These are phyloP conservation scores for Boletus albobrunnescens DNA, from an alignment of 1,284 basidiomycete species.

Conservation along the genomic window DNA sequence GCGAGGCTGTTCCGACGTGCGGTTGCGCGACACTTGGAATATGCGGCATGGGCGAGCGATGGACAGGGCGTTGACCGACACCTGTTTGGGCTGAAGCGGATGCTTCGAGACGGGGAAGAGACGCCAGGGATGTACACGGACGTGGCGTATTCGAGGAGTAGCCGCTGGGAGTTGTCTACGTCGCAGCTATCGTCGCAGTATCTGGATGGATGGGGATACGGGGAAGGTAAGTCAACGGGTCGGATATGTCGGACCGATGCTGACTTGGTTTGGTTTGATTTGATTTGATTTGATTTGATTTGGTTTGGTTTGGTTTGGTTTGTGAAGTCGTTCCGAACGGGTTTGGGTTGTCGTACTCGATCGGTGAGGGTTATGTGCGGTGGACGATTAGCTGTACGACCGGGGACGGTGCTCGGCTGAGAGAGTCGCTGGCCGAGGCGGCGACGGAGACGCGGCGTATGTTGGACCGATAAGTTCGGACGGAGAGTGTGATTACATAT, in stretches of 20 bases:
- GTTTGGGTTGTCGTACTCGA: constrained; percentile 90
- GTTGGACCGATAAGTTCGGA: constrained; percentile 41
- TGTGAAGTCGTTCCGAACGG: constrained; percentile 90
- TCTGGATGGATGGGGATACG: constrained; percentile 96
- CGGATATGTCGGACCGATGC: not conserved
- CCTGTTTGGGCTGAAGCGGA: constrained; percentile 88
- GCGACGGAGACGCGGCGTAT: constrained; percentile 72
- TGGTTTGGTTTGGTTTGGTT: too few species aligned
- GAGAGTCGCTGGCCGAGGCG: constrained; percentile 73
- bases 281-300: too few species aligned
- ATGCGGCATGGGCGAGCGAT: constrained; percentile 88
- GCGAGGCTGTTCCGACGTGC: constrained; percentile 76
- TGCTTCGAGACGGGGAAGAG: constrained; percentile 72
- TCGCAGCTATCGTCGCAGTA: constrained; percentile 81
- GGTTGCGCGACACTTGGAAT: constrained; percentile 79
- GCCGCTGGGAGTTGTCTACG: constrained; percentile 92
- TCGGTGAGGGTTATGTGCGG: constrained; percentile 82
- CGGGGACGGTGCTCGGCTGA: constrained; percentile 58
- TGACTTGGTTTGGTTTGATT: too few species aligned
- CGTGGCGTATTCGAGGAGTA: constrained; percentile 64
- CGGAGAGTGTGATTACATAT: constrained; percentile 22
- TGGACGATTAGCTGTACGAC: constrained; percentile 91
- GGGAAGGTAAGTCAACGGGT: constrained; percentile 82
- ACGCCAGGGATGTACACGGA: constrained; percentile 81
- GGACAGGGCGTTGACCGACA: constrained; percentile 96